Evolutionary conservation across 495 filamentous ascomycete species (phyloP), one percentile per base, ranked within the genome.

Genomic region (Aspergillus steynii): DNA sequence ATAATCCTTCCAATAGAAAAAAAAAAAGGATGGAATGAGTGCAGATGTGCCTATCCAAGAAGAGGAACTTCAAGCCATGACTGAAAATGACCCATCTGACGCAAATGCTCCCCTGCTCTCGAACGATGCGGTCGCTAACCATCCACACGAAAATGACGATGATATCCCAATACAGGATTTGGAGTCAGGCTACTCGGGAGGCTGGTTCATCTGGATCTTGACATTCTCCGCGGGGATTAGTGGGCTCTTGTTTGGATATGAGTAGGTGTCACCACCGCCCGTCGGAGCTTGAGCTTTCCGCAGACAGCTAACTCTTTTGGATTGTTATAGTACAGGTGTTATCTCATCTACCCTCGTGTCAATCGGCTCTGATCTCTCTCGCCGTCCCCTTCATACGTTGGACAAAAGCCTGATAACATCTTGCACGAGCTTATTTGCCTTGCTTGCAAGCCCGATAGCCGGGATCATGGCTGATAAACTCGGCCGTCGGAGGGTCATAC

Each of bases 311-410:
- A 71, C 52, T 20, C 20, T 47, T 46, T 63, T 37, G 62, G 28
- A 32, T 53, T 49, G 29, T 52, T 59, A 50, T 63, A 95, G 91
- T 68, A 97, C 93, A 25, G 93, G 93, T 48, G 93, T 96, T 14
- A 95, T 97, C 48, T 95, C 91, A 27, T 88, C 91, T 1, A 95
- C 91, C 0, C 81, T 97, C 32, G 88, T 97, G 45, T 91, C 90
- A 3, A 85, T 96, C 64, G 83, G 82, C 50, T 82, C 83, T 2
- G 88, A 91, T 58, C 85, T 96, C n/a, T 93, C 90, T 5, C 68
- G 75, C 52, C 82, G 82, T 6, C 72, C 80, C 14, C 80, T 95
- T 34, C 87, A 83, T 5, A 90, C 87, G 3, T 78, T 93, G 37
- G 90, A 96, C 71, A 96, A 94, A 63, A 90, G 88, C 29, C 74